These are phyloP conservation scores for Leishmania tarentolae DNA, from an alignment of 208 protist genomes.

Conservation along the genomic window DNA sequence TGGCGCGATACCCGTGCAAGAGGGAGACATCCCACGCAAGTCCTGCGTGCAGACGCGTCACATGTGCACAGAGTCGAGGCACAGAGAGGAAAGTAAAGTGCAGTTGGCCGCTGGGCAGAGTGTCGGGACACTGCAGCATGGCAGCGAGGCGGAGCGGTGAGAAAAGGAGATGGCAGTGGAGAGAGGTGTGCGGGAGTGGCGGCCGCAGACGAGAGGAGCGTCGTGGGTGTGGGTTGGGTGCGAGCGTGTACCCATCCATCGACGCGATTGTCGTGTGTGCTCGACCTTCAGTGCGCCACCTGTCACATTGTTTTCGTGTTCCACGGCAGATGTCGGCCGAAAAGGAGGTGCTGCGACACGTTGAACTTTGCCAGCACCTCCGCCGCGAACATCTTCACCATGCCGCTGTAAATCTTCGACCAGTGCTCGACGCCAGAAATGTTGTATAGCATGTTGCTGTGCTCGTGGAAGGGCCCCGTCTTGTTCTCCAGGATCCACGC, in stretches of 20 bases:
- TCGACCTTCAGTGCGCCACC: not conserved
- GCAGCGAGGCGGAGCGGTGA: too few relatives aligned
- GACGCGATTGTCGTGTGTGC: not conserved
- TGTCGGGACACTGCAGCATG: not conserved
- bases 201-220: too few relatives aligned
- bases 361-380: conserved; percentile 96
- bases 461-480: conserved; percentile 89
- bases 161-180: not conserved
- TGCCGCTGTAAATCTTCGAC: conserved; percentile 89
- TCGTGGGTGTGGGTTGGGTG: too few relatives aligned
- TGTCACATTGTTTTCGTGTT: conserved; percentile 37
- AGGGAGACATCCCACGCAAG: not conserved
- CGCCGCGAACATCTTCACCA: conserved; percentile 95
- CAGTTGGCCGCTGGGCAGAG: too few relatives aligned
- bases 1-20: not conserved
- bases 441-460: conserved; percentile 94
- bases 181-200: not conserved
- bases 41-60: not conserved
- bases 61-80: not conserved
- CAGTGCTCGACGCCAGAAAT: conserved; percentile 88
- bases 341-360: conserved; percentile 96
- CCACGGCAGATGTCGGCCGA: conserved; percentile 89
- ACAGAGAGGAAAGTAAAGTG: not conserved
- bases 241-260: too few relatives aligned
- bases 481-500: conserved; percentile 88